Conservation (phyloP, 2,329 filamentous ascomycete genomes). For the Neonectria hederae region DNA sequence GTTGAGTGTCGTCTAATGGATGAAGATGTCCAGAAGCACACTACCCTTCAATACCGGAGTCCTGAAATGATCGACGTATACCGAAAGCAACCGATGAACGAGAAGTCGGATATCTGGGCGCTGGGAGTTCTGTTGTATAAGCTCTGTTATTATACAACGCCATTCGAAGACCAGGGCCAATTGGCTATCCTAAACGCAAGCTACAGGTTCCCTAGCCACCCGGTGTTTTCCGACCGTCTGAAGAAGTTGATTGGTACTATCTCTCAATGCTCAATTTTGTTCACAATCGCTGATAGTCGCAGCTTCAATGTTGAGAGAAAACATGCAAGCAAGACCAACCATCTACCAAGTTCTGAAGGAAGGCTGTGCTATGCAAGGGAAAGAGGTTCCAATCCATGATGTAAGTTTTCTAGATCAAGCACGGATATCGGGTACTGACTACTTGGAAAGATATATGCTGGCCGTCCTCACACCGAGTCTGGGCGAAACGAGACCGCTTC, state of each 20-base stretch:
- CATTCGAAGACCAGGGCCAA: constrained; percentile 97
- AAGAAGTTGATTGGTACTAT: constrained; percentile 85
- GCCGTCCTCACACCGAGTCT: constrained; percentile 70
- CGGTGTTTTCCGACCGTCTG: constrained; percentile 86
- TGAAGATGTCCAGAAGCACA: constrained; percentile 96
- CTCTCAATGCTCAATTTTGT: background rate
- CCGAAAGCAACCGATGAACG: constrained; percentile 93
- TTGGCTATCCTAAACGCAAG: constrained; percentile 96
- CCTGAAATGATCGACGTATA: constrained; percentile 99
- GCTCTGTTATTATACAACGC: constrained; percentile 98
- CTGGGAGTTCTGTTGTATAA: constrained; percentile 96
- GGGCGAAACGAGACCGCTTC: constrained; percentile 62
- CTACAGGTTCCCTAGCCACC: constrained; percentile 90
- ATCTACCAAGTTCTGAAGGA: constrained; percentile 94
- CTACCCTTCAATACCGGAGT: constrained; percentile 95
- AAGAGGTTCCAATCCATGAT: constrained; percentile 87
- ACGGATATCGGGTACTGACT: constrained; percentile 14
- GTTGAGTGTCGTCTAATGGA: constrained; percentile 92
- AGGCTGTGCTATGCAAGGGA: constrained; percentile 87
- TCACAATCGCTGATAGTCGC: constrained; percentile 32
- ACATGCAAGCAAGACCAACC: constrained; percentile 80
- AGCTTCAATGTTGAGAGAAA: constrained; percentile 92
- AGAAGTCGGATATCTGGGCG: constrained; percentile 99
- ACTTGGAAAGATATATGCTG: constrained; percentile 73
- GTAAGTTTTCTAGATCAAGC: constrained; percentile 61